These are phyloP conservation scores for Epichloe typhina DNA, from an alignment of 2,329 filamentous ascomycete species.

Conservation along the genomic window DNA sequence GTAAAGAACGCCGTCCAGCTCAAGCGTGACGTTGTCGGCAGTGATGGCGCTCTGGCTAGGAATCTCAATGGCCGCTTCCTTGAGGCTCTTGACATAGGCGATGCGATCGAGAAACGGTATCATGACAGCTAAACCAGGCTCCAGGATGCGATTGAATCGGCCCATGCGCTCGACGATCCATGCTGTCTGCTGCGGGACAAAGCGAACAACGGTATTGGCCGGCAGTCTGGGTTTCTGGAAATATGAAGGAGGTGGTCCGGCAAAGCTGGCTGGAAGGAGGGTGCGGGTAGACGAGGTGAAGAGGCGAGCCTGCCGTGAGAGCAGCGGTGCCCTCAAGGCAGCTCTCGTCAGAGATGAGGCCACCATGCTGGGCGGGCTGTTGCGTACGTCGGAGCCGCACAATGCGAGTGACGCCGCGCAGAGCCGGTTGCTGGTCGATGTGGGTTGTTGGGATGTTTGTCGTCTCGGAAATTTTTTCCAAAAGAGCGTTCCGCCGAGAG, in stretches of 20 bases:
- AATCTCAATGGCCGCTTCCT: conserved; percentile 93
- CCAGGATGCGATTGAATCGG: conserved; percentile 84
- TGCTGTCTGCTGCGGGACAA: conserved; percentile 98
- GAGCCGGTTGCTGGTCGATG: neutral
- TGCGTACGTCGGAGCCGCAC: conserved; percentile 7
- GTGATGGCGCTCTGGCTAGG: conserved; percentile 96
- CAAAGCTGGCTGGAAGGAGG: conserved; percentile 20
- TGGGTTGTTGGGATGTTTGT: neutral
- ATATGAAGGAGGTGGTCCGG: conserved; percentile 45
- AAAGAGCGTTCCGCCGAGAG: neutral
- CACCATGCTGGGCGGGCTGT: conserved; percentile 5
- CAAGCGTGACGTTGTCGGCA: conserved; percentile 93
- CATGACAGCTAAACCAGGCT: conserved; percentile 81
- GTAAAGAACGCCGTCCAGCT: conserved; percentile 90
- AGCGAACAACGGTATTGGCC: conserved; percentile 87
- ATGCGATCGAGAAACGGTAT: conserved; percentile 89
- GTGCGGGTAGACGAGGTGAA: conserved; percentile 19
- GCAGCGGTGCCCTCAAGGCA: conserved; percentile 6
- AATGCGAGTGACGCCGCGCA: conserved; percentile 6
- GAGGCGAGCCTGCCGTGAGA: conserved; percentile 11
- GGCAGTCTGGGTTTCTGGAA: conserved; percentile 66
- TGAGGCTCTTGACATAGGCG: conserved; percentile 93
- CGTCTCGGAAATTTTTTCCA: neutral
- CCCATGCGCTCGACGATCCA: conserved; percentile 99
- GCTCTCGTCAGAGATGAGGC: conserved; percentile 5